Percentiles rank a stretch among this genome's conserved stretches.
Conservation (phyloP, 192 early-diverging fungal species). For the Diversispora eburnea region DNA sequence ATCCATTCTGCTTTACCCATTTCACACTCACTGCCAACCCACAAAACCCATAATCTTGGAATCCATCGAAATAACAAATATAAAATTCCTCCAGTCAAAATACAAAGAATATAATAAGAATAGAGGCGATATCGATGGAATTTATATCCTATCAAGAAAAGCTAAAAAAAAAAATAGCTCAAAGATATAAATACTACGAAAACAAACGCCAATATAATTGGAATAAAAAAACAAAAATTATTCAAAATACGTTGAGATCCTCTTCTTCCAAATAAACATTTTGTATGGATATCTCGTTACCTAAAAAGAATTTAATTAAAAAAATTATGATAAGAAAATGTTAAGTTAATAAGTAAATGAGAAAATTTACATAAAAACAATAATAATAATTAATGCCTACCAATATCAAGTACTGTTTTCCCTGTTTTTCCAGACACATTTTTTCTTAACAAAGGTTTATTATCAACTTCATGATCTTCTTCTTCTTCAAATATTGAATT, state of each 20-base stretch:
- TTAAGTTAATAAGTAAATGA: no score
- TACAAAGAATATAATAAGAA: constrained; percentile 61
- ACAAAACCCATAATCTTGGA: constrained; percentile 65
- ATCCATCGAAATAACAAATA: constrained; percentile 86
- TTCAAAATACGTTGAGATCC: constrained; percentile 50
- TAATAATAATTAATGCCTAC: neutral
- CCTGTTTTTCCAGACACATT: neutral
- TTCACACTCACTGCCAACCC: constrained; percentile 60
- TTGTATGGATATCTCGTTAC: constrained; percentile 14
- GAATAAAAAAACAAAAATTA: no score
- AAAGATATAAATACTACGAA: neutral
- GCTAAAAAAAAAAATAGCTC: constrained; percentile 9
- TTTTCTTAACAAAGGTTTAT: constrained; percentile 5
- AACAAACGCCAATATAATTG: neutral
- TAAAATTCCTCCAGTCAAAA: constrained; percentile 66
- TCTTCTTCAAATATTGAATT: neutral
- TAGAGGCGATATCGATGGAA: constrained; percentile 45
- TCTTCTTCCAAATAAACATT: constrained; percentile 66
- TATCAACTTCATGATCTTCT: neutral
- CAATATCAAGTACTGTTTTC: neutral
- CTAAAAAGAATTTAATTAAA: neutral
- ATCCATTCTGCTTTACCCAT: constrained; percentile 70
- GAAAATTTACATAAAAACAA: neutral
- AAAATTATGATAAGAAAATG: neutral
- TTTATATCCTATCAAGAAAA: constrained; percentile 63